These are phyloP conservation scores for Musa itinerans DNA, from an alignment of 176 grass and related monocot species.

Conservation along the genomic window DNA sequence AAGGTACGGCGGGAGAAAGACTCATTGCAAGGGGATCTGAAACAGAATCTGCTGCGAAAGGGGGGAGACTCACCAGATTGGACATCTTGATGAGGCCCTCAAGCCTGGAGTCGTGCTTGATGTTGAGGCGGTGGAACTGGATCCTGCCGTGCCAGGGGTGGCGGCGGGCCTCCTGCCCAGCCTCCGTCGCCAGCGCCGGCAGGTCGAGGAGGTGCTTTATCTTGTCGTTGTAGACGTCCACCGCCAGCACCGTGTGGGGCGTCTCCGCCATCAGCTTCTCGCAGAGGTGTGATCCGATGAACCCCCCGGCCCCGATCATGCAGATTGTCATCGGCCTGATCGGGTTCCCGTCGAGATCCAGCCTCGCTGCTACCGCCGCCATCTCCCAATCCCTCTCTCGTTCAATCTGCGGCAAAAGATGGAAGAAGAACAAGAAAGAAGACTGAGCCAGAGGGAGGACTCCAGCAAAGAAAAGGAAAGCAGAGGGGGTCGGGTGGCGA, in stretches of 20 bases:
- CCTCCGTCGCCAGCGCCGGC: constrained; percentile 17
- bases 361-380: constrained; percentile 8
- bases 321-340: constrained; percentile 60
- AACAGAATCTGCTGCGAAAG: neutral
- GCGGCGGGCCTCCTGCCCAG: constrained; percentile 10
- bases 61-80: constrained; percentile 40
- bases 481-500: neutral
- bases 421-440: neutral
- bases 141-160: constrained; percentile 42
- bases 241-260: constrained; percentile 44
- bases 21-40: neutral
- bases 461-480: neutral
- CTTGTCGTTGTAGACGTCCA: constrained; percentile 97
- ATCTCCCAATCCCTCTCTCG: neutral
- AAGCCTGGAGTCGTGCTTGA: constrained; percentile 80
- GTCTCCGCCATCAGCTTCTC: constrained; percentile 93
- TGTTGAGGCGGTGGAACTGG: constrained; percentile 89
- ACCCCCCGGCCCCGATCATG: constrained; percentile 78
- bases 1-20: neutral
- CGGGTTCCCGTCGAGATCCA: constrained; percentile 81
- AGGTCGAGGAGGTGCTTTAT: constrained; percentile 87
- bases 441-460: neutral
- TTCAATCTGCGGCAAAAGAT: no score
- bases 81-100: constrained; percentile 95
- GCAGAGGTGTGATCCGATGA: constrained; percentile 93